phyloP scores from a whole-genome alignment of 257 asterid genomes.

The Nicotiana knightiana region DNA sequence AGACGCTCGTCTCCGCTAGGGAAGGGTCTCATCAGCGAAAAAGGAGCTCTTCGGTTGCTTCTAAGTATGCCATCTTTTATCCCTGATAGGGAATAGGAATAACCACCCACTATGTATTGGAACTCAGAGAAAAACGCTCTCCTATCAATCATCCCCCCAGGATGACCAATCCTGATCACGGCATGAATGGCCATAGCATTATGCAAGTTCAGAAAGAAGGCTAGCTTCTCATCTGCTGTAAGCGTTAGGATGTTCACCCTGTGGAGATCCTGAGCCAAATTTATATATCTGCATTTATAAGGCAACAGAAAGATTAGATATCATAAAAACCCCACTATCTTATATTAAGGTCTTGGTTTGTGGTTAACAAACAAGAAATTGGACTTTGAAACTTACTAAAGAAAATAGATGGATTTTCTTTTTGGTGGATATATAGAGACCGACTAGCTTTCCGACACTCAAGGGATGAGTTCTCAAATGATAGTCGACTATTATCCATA shows the following conservation, averaged over 20 bases:
- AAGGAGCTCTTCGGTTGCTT: slow-evolving; percentile 76
- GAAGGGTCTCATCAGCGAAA: slow-evolving; percentile 62
- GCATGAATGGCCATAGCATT: slow-evolving; percentile 91
- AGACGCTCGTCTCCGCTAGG: slow-evolving; percentile 65
- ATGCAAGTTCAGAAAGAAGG: slow-evolving; percentile 83
- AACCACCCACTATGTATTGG: slow-evolving; percentile 75
- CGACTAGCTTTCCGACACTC: neutral
- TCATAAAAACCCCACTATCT: neutral
- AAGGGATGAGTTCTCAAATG: neutral
- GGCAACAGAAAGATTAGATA: neutral
- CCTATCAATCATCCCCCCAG: slow-evolving; percentile 81
- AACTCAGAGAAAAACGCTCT: slow-evolving; percentile 73
- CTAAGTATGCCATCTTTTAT: slow-evolving; percentile 79
- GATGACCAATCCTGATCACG: slow-evolving; percentile 74
- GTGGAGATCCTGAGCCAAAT: slow-evolving; percentile 68
- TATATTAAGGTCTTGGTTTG: neutral
- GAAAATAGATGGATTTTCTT: neutral
- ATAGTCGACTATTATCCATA: neutral
- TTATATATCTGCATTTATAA: slow-evolving; percentile 46
- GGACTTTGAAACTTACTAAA: neutral
- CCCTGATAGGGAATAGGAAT: slow-evolving; percentile 58
- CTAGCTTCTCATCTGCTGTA: slow-evolving; percentile 59
- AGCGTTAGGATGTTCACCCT: slow-evolving; percentile 55
- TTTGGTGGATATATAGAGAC: neutral
- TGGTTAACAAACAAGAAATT: neutral